Conservation (phyloP, 2,329 filamentous ascomycete species). For the Stenocarpella maydis region DNA sequence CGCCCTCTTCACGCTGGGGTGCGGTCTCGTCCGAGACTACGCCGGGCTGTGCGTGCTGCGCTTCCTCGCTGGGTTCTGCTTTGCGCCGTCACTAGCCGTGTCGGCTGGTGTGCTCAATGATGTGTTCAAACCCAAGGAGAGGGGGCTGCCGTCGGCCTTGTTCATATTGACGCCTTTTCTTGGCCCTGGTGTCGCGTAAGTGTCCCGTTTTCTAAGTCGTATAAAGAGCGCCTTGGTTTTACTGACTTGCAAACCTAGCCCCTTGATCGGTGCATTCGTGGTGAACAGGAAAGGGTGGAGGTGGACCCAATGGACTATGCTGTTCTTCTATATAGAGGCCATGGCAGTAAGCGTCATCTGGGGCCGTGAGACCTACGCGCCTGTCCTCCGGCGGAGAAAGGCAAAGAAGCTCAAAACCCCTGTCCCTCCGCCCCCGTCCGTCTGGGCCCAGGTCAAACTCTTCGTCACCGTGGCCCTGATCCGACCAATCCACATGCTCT, state of each 20-base stretch:
- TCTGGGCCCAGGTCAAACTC: slow-evolving; percentile 39
- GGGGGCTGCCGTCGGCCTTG: slow-evolving; percentile 53
- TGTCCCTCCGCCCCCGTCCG: slow-evolving; percentile 39
- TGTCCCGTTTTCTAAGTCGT: too few species aligned
- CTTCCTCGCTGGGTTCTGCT: slow-evolving; percentile 64
- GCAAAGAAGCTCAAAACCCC: slow-evolving; percentile 47
- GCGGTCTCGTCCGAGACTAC: slow-evolving; percentile 59
- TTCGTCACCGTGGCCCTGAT: slow-evolving; percentile 55
- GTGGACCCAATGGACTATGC: slow-evolving; percentile 61
- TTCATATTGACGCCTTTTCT: slow-evolving; percentile 62
- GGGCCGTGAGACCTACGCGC: slow-evolving; percentile 65
- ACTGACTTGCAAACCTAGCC: slow-evolving; percentile 42
- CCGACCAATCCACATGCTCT: slow-evolving; percentile 64
- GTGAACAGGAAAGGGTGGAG: slow-evolving; percentile 56
- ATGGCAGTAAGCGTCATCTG: slow-evolving; percentile 49
- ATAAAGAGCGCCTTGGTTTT: background rate
- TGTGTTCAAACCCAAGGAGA: slow-evolving; percentile 52
- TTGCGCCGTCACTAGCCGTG: slow-evolving; percentile 58
- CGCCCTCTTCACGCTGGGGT: slow-evolving; percentile 64
- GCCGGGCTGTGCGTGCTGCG: slow-evolving; percentile 60
- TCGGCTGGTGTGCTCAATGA: slow-evolving; percentile 60
- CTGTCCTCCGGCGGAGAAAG: slow-evolving; percentile 53
- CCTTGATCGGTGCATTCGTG: slow-evolving; percentile 59
- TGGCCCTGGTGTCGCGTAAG: slow-evolving; percentile 60
- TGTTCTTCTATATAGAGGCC: slow-evolving; percentile 54